phyloP scores from a whole-genome alignment of 805 yeast genomes.

The Ogataea zsoltii region DNA sequence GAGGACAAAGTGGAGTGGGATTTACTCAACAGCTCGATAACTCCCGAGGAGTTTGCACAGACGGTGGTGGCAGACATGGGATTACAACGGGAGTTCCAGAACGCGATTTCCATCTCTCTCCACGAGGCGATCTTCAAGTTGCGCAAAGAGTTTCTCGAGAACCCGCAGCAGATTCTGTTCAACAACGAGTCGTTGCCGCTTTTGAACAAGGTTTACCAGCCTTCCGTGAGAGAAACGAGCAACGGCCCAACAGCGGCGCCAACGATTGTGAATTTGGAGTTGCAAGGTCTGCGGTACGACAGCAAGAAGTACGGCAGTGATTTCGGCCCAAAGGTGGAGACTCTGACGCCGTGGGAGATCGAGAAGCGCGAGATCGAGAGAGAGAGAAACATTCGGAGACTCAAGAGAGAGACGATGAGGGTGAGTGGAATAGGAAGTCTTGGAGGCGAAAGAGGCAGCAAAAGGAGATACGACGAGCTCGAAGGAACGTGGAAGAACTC shows the following conservation, averaged over 20 bases:
- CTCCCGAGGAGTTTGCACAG: conserved; percentile 85
- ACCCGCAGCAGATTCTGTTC: conserved; percentile 36
- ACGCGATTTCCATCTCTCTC: conserved; percentile 84
- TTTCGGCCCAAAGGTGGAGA: conserved; percentile 89
- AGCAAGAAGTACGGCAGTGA: conserved; percentile 73
- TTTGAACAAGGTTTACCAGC: conserved; percentile 35
- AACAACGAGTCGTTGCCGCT: conserved; percentile 38
- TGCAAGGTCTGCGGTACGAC: conserved; percentile 64
- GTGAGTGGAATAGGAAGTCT: conserved; percentile 51
- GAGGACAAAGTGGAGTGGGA: conserved; percentile 98
- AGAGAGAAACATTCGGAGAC: conserved; percentile 85
- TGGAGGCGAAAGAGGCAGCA: conserved; percentile 17
- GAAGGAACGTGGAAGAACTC: conserved; percentile 35
- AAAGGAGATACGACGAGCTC: conserved; percentile 37
- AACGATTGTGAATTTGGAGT: conserved; percentile 17
- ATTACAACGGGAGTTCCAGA: conserved; percentile 77
- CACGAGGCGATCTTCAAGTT: conserved; percentile 77
- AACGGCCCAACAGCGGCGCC: conserved; percentile 5
- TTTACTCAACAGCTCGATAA: conserved; percentile 49
- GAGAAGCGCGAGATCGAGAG: conserved; percentile 94
- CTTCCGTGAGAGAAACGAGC: conserved; percentile 20
- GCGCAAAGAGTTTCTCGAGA: conserved; percentile 79
- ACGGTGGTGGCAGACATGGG: conserved; percentile 85
- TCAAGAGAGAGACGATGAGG: conserved; percentile 87
- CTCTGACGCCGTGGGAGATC: conserved; percentile 86